Percentiles rank a stretch among this genome's conserved stretches.
These are phyloP conservation scores for Penicillium digitatum DNA, from an alignment of 2,329 filamentous ascomycete species.

Conservation along the genomic window DNA sequence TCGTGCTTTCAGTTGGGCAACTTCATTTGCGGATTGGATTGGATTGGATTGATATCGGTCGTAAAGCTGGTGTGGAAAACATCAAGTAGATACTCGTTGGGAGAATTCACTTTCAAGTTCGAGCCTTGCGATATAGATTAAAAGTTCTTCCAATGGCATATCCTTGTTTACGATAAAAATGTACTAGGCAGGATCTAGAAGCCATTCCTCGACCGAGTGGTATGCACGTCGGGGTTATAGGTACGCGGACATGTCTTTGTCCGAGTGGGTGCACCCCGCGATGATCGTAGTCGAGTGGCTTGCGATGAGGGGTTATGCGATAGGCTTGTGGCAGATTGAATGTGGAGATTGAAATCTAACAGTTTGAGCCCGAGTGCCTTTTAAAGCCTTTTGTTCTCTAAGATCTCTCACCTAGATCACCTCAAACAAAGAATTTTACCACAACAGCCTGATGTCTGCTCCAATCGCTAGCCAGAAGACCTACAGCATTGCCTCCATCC, in stretches of 20 bases:
- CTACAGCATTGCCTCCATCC: conserved; percentile 60
- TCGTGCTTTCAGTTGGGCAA: too few relatives aligned
- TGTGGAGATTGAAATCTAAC: background rate
- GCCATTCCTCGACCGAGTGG: background rate
- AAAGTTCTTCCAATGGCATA: background rate
- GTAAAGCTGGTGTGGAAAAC: background rate
- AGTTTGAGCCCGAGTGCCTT: background rate
- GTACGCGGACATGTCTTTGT: conserved; percentile 17
- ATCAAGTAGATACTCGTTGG: background rate
- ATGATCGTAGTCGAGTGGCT: background rate
- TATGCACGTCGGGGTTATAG: background rate
- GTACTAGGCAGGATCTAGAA: background rate
- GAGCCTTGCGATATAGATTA: background rate
- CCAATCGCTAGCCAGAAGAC: conserved; percentile 17
- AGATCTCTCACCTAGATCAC: background rate
- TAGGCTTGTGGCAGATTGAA: background rate
- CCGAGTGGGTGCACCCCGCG: conserved; percentile 8
- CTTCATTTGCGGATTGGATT: background rate
- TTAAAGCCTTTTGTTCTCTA: background rate
- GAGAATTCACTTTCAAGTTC: background rate
- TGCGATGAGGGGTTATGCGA: conserved; percentile 6
- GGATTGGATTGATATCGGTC: background rate
- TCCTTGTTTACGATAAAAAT: background rate
- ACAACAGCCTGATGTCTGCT: conserved; percentile 18
- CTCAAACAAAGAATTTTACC: background rate